phyloP scores from a whole-genome alignment of 1,284 basidiomycete species.

The Cutaneotrichosporon sp. region DNA sequence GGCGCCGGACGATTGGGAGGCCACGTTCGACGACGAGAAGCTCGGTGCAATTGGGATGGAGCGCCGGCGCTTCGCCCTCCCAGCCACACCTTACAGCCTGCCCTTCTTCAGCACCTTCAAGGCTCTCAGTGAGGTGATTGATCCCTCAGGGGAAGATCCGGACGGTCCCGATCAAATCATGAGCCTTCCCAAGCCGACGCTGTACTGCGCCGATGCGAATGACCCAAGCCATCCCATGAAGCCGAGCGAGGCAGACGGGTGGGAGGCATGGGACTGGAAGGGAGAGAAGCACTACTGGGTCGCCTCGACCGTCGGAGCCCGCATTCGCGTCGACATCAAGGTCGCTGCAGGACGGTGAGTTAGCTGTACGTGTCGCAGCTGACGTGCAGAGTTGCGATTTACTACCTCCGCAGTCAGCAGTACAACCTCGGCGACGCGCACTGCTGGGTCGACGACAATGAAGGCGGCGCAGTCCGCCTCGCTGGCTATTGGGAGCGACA shows the following conservation, averaged over 20 bases:
- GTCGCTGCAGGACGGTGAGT: conserved; percentile 42
- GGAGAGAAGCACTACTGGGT: conserved; percentile 48
- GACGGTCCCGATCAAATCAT: conserved; percentile 25
- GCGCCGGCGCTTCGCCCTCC: conserved; percentile 34
- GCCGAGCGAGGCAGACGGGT: conserved; percentile 36
- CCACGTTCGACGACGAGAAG: conserved; percentile 29
- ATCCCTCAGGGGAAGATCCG: conserved; percentile 32
- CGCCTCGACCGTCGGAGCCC: conserved; percentile 34
- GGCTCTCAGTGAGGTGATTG: conserved; percentile 38
- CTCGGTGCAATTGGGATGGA: conserved; percentile 28
- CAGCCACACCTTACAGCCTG: conserved; percentile 36
- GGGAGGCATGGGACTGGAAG: conserved; percentile 45
- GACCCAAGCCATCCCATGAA: conserved; percentile 41
- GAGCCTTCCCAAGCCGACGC: conserved; percentile 35
- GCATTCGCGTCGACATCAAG: conserved; percentile 44
- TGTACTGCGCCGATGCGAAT: conserved; percentile 48
- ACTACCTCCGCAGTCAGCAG: conserved; percentile 46
- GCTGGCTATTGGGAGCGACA: conserved; percentile 44
- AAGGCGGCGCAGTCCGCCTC: conserved; percentile 37
- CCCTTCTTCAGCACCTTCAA: conserved; percentile 38
- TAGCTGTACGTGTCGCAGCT: background rate
- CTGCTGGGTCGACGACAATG: conserved; percentile 51
- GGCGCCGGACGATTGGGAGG: conserved; percentile 39
- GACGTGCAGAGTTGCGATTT: conserved; percentile 43
- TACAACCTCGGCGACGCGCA: conserved; percentile 47